Percentiles rank a stretch among this genome's conserved stretches.
Conservation (phyloP, 345 rosid species). For the Eucalyptus cloeziana region DNA sequence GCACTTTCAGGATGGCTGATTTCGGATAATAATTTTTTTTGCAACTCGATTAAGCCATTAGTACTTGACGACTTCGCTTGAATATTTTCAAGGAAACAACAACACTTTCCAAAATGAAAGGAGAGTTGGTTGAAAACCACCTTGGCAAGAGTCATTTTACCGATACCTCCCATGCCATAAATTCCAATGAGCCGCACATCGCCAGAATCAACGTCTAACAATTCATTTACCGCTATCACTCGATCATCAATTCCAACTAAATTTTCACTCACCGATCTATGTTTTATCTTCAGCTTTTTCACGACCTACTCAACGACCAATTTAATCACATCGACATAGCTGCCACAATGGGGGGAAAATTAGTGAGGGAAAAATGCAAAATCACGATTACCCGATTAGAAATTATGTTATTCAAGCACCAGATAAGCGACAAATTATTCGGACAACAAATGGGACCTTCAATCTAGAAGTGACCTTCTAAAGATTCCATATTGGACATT, state of each 20-base stretch:
- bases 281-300: neutral
- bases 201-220: neutral
- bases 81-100: too few species aligned
- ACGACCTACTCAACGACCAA: neutral
- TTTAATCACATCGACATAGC: neutral
- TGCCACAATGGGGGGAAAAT: neutral
- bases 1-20: fast-evolving
- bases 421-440: neutral
- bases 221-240: neutral
- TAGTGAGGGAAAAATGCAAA: neutral
- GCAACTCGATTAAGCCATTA: too few species aligned
- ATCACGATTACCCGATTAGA: fast-evolving
- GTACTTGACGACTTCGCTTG: too few species aligned
- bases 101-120: too few species aligned
- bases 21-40: neutral
- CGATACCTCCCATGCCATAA: neutral
- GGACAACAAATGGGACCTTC: neutral
- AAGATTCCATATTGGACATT: neutral
- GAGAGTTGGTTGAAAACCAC: too few species aligned
- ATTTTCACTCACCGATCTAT: fast-evolving
- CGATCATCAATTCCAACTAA: neutral
- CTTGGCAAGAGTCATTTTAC: neutral
- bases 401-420: fast-evolving
- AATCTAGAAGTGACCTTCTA: neutral
- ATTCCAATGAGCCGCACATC: neutral